Evolutionary conservation across 441 rosid genomes (phyloP), one percentile per base, ranked within the genome.

Genomic region (Pelargonium myrrhifolium): DNA sequence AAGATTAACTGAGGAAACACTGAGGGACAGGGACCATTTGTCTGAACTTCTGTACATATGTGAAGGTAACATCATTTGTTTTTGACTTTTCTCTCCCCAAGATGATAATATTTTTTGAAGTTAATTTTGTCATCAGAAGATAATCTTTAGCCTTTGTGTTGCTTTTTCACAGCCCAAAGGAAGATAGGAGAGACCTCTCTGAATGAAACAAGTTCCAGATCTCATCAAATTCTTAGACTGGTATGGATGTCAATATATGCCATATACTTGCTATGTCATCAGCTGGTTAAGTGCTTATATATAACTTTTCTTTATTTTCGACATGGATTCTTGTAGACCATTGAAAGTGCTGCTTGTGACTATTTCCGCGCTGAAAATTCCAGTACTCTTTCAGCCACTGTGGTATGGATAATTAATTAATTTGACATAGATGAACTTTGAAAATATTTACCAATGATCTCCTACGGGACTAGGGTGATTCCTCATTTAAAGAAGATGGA

Each of bases 141-240:
- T 69, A 20, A 22, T 72, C 69, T 72, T 64, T n/a, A 61, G 49
- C 63, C 45, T 64, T 68, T 56, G 61, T 7, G 21, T 59, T 58
- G 62, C 24, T 2, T 68, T 65, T 78, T 71, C 76, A 82, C 88
- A 95, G 99, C 96, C 76, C 97, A 95, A 81, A 86, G 98, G 66
- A 90, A 90, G 70, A 87, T 89, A 69, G 98, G 96, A 65, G 98
- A 89, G 81, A 95, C 98, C 69, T 84, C 88, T 75, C 80, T 95
- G 71, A 95, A 95, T 64, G 96, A 89, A 79, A 80, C 88, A 74
- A 92, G 99, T 80, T 94, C 96, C 65, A 87, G 98, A 81, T 94
- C 99, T 68, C 98, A 94, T 81, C 97, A 95, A 86, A 90, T 92
- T 76, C 75, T 90, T 76, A 90, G 89, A 83, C 68, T 95, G 96